Conservation (phyloP, 2,329 filamentous ascomycete genomes). For the Exserohilum rostratum region DNA sequence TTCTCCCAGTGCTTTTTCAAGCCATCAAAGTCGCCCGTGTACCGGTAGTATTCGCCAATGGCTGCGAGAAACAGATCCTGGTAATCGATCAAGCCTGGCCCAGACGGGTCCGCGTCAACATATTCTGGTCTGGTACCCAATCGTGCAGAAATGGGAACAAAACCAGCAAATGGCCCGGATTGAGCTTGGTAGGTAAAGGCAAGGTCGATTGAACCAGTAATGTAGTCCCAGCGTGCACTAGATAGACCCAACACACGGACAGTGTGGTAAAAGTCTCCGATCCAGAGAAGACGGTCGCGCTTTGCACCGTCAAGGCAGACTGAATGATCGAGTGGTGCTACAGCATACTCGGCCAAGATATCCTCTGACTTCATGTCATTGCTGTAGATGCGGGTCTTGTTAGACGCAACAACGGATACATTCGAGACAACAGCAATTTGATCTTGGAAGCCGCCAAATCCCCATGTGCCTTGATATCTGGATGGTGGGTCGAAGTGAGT, state of each 20-base stretch:
- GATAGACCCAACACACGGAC: constrained; percentile 45
- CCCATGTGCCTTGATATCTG: constrained; percentile 37
- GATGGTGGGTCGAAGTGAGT: constrained; percentile 26
- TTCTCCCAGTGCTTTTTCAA: neutral
- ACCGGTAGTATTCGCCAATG: constrained; percentile 4
- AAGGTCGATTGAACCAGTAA: constrained; percentile 40
- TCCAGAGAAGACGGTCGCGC: constrained; percentile 52
- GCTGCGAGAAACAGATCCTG: constrained; percentile 1
- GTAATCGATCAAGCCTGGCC: constrained; percentile 1
- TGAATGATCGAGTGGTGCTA: constrained; percentile 40
- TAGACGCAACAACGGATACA: constrained; percentile 27
- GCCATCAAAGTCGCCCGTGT: neutral
- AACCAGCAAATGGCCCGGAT: neutral
- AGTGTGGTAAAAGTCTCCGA: constrained; percentile 54
- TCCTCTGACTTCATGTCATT: constrained; percentile 13
- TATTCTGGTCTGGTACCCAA: constrained; percentile 3
- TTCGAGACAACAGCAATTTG: constrained; percentile 48
- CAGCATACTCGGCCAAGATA: constrained; percentile 48
- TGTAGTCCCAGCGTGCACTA: constrained; percentile 46
- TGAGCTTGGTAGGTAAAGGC: neutral
- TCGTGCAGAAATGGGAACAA: neutral
- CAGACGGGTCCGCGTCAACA: neutral
- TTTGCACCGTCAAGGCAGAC: constrained; percentile 54
- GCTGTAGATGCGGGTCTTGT: neutral
- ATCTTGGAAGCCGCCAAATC: constrained; percentile 52